A percentile compares a stretch with the other conserved stretches of the same genome.
phyloP scores from a whole-genome alignment of 345 rosid genomes.

The Clarkia xantiana region DNA sequence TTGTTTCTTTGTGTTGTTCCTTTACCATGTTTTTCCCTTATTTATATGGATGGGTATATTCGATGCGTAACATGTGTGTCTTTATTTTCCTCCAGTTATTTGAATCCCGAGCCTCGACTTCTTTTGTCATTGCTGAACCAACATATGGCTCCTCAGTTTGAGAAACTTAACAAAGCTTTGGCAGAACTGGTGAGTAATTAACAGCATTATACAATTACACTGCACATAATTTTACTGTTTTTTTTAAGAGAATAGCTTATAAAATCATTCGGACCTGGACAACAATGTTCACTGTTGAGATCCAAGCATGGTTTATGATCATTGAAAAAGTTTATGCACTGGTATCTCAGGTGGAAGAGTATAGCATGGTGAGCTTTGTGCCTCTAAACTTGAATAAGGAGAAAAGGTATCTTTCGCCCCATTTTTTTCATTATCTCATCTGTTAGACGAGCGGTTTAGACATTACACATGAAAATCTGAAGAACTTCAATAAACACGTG shows the following conservation, averaged over 20 bases:
- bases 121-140: conserved; percentile 63
- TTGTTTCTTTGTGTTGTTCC: not conserved
- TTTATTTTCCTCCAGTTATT: conserved; percentile 29
- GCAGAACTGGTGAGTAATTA: conserved; percentile 46
- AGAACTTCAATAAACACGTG: too few relatives aligned
- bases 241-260: not conserved
- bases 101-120: conserved; percentile 62
- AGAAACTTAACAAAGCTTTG: conserved; percentile 64
- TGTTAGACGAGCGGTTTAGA: not conserved
- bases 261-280: too few relatives aligned
- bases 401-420: conserved; percentile 31
- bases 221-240: not conserved
- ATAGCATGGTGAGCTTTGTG: conserved; percentile 77
- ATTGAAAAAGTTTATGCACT: too few relatives aligned
- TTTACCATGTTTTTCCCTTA: not conserved
- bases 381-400: conserved; percentile 76
- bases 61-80: not conserved
- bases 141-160: conserved; percentile 70
- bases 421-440: not conserved
- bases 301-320: too few relatives aligned
- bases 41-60: conserved; percentile 6
- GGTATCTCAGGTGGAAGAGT: conserved; percentile 53
- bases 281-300: too few relatives aligned
- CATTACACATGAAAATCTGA: too few relatives aligned
- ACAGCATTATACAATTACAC: not conserved